Conservation (phyloP, 2,329 filamentous ascomycete species). For the Fusarium tjaetaba region DNA sequence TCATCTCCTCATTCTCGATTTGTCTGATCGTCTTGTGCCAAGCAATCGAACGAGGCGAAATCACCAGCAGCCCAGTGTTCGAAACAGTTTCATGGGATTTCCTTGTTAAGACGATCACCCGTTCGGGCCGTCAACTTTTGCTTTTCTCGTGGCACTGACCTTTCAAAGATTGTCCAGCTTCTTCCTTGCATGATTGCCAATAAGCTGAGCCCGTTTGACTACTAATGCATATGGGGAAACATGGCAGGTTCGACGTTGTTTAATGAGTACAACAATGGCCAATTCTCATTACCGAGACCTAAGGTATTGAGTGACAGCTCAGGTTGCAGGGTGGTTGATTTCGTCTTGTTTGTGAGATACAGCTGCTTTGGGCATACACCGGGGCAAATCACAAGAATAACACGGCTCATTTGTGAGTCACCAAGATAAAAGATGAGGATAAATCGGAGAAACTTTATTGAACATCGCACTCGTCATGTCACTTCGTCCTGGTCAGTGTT, state of each 20-base stretch:
- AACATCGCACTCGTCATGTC: background rate
- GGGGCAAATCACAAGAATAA: background rate
- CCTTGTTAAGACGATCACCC: background rate
- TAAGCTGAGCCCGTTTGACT: background rate
- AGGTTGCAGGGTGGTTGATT: background rate
- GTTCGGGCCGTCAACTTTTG: background rate
- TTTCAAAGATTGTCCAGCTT: background rate
- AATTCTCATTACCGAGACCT: background rate
- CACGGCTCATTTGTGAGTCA: background rate
- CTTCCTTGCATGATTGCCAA: background rate
- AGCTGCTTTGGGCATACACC: background rate
- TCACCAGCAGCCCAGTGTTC: background rate
- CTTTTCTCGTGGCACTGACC: background rate
- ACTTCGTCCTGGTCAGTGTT: background rate
- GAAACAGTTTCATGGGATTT: no score
- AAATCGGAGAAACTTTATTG: background rate
- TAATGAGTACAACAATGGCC: rapidly evolving
- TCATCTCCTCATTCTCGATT: background rate
- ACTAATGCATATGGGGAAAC: background rate
- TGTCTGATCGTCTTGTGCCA: background rate
- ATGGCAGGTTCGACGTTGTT: background rate
- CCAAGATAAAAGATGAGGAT: background rate
- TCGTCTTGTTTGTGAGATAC: background rate
- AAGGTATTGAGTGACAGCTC: background rate
- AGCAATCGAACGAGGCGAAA: background rate